Base-by-base conservation (phyloP, 1,139 yeast species). In the Fermentozyma sake region DNA sequence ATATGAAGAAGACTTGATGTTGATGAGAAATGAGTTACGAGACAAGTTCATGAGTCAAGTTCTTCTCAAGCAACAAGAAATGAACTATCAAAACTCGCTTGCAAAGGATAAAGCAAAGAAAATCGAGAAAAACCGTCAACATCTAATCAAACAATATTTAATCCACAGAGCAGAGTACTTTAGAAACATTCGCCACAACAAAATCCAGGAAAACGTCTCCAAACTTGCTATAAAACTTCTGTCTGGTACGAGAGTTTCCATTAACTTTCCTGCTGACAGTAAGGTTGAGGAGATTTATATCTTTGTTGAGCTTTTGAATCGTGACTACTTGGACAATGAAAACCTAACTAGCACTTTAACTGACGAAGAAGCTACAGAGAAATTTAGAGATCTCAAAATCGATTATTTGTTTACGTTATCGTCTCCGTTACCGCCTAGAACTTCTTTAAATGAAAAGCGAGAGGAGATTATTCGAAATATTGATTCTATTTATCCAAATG, bases 11-110 rank as follows among this genome's bases (percentile, higher is more conserved):
- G 76, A 72, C 23, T 59, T 87, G 31, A 52, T 68, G 15, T 52
- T 72, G 3, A 64, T 86, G 22, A 68, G 83, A 26, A 61, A 68
- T 17, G 89, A 79, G 39, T 68, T 78, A 29, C 73, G 76, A 41
- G 79, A 79, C 32, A 68, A 71, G 30, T 79, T 74, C 29, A 55
- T 72, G 38, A 68, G 76, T 26, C 73, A 91, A 33, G 64, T 69
- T 12, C 61, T 86, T 22, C 64, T 84, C 27, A 71, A 70, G 36
- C 83, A 81, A 44, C 96, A 89, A 55, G 93, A 86, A 44, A 60
- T 72, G 24, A 87, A 93, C 18, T 89, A 79, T 52, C 77, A 81
- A 46, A 69, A 69, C 19, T 79, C 95, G 1, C 59, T 89, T 29
- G 70, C 68, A 4, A 62, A 66, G 21, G 91, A 80, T 51, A 57